Conservation (phyloP, 169 alveolate genomes). For the Besnoitia besnoiti region DNA sequence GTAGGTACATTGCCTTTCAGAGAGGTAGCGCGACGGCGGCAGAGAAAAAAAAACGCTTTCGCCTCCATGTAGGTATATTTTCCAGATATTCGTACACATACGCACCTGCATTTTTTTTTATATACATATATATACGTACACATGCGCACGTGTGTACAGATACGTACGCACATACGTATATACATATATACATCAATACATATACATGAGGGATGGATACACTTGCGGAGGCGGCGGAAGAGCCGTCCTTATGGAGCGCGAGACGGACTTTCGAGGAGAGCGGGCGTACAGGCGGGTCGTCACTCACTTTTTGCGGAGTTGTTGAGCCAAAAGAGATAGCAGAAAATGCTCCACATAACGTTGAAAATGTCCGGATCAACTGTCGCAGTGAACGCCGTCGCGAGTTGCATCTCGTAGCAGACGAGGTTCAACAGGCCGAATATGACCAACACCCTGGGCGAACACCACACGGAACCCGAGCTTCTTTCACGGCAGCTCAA, state of each 20-base stretch:
- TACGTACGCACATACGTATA: background rate
- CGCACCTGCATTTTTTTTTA: background rate
- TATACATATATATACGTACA: background rate
- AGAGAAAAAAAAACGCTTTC: background rate
- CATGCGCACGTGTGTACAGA: background rate
- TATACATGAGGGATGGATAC: background rate
- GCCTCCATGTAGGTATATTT: too few relatives aligned
- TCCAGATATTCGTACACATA: too few relatives aligned
- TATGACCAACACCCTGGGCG: conserved; percentile 59
- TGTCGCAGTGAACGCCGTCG: conserved; percentile 65
- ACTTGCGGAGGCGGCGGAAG: background rate
- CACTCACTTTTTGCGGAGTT: conserved; percentile 51
- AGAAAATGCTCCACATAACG: conserved; percentile 60
- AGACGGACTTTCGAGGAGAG: background rate
- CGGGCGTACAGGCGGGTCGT: too few relatives aligned
- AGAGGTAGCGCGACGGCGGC: background rate
- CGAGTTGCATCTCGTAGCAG: conserved; percentile 58
- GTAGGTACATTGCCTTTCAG: background rate
- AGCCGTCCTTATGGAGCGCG: background rate
- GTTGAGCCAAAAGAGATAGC: conserved; percentile 55
- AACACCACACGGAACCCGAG: background rate
- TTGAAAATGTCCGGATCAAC: conserved; percentile 62
- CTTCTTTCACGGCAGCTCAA: background rate
- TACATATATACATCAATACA: background rate
- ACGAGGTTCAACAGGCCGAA: conserved; percentile 59